Conservation (phyloP, 2,329 filamentous ascomycete genomes). For the Beauveria bassiana region DNA sequence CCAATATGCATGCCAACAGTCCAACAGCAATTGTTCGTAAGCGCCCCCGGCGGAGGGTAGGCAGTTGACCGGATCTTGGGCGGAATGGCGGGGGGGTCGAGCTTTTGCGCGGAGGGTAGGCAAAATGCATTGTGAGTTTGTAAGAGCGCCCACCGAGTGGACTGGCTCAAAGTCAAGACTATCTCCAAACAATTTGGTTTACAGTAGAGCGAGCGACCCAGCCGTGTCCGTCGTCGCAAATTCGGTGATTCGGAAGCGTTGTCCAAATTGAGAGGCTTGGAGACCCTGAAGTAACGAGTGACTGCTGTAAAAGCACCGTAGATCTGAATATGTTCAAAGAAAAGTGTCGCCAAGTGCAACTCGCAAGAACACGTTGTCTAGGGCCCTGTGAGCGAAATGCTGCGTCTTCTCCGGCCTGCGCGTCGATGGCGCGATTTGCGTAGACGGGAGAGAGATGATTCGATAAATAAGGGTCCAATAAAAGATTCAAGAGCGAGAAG, state of each 20-base stretch:
- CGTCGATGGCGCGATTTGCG: conserved; percentile 9
- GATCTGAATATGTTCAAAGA: background rate
- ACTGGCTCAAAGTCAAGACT: background rate
- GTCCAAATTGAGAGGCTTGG: background rate
- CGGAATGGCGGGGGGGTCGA: conserved; percentile 68
- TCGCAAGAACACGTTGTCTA: background rate
- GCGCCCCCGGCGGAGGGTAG: conserved; percentile 53
- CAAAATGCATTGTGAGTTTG: conserved; percentile 66
- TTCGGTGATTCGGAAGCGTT: background rate
- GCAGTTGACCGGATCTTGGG: conserved; percentile 46
- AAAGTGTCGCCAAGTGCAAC: background rate
- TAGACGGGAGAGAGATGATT: background rate
- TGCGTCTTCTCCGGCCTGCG: background rate
- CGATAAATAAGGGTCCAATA: background rate
- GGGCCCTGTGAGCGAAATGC: background rate
- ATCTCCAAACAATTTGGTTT: background rate
- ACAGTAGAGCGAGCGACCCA: background rate
- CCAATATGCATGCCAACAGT: conserved; percentile 43
- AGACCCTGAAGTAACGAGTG: background rate
- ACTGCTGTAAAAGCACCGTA: background rate
- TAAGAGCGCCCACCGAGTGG: background rate
- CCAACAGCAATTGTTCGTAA: conserved; percentile 51
- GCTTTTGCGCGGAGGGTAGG: conserved; percentile 77
- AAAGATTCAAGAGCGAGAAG: background rate
- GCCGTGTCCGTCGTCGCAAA: background rate